Evolutionary conservation across 169 alveolate species (phyloP).

Genomic region (Eimeria brunetti): DNA sequence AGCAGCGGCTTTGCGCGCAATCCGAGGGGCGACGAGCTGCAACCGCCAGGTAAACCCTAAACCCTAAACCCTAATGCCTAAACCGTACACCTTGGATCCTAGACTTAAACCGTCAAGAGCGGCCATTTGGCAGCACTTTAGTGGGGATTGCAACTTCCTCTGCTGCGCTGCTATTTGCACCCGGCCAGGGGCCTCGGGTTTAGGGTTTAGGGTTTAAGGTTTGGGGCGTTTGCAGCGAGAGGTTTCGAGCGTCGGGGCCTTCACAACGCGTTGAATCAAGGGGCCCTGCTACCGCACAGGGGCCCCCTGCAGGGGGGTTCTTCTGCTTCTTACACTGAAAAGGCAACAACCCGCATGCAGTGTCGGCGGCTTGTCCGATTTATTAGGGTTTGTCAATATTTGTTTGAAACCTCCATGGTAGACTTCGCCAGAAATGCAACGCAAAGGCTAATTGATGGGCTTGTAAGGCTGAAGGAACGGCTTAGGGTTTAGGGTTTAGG

Average conservation of each 20-base stretch:
- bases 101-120: background rate
- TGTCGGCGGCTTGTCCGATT: conserved; percentile 92
- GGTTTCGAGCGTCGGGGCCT: conserved; percentile 6
- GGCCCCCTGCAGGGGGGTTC: background rate
- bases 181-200: background rate
- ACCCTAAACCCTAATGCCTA: background rate
- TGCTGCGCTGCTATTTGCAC: background rate
- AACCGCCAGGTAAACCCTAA: background rate
- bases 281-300: background rate
- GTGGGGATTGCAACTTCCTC: background rate
- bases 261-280: background rate
- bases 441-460: conserved; percentile 20
- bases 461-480: background rate
- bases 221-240: background rate
- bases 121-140: background rate
- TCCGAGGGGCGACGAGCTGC: conserved; percentile 2
- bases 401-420: conserved; percentile 90
- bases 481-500: conserved; percentile 27
- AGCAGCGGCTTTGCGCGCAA: conserved; percentile 80
- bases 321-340: conserved; percentile 89
- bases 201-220: conserved; percentile 56
- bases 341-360: conserved; percentile 95
- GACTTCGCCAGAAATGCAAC: conserved; percentile 86
- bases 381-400: conserved; percentile 91
- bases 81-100: background rate